phyloP scores from a whole-genome alignment of 768 basidiomycete genomes.

The Mrakia frigida region DNA sequence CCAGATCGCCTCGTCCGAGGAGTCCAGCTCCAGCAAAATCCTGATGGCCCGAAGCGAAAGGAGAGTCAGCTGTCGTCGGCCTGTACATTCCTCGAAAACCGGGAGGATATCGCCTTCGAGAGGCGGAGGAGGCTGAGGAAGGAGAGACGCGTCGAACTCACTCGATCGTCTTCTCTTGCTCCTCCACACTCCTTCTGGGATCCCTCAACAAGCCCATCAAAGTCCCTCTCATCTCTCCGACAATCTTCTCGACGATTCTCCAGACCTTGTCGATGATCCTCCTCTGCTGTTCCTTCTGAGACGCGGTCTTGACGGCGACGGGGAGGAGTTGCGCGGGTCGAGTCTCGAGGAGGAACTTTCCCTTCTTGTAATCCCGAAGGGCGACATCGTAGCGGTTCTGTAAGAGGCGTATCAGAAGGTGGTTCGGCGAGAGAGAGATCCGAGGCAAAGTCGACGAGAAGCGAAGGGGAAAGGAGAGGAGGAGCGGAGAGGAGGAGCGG shows the following conservation, averaged over 20 bases:
- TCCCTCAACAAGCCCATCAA: slow-evolving; percentile 77
- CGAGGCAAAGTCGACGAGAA: neutral
- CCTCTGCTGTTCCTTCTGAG: slow-evolving; percentile 65
- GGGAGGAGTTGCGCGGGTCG: slow-evolving; percentile 81
- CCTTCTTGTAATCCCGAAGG: slow-evolving; percentile 93
- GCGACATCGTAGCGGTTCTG: slow-evolving; percentile 92
- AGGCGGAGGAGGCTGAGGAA: slow-evolving; percentile 14
- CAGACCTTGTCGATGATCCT: slow-evolving; percentile 94
- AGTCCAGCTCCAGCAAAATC: slow-evolving; percentile 78
- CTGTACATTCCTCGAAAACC: neutral
- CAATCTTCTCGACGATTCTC: slow-evolving; percentile 88
- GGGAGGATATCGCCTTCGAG: neutral
- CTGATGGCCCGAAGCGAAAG: slow-evolving; percentile 46
- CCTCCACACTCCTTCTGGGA: slow-evolving; percentile 70
- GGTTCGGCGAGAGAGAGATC: too few relatives aligned
- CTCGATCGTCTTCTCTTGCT: slow-evolving; percentile 97
- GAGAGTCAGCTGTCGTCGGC: neutral
- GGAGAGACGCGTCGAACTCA: slow-evolving; percentile 45
- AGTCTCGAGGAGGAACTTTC: slow-evolving; percentile 80
- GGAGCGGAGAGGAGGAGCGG: slow-evolving; percentile 17
- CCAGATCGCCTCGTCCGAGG: slow-evolving; percentile 88
- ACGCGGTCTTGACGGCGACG: slow-evolving; percentile 43
- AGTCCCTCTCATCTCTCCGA: slow-evolving; percentile 79
- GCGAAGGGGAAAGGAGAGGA: neutral
- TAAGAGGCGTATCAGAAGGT: neutral